These are phyloP conservation scores for Zalaria obscura DNA, from an alignment of 2,329 filamentous ascomycete genomes.

Conservation along the genomic window DNA sequence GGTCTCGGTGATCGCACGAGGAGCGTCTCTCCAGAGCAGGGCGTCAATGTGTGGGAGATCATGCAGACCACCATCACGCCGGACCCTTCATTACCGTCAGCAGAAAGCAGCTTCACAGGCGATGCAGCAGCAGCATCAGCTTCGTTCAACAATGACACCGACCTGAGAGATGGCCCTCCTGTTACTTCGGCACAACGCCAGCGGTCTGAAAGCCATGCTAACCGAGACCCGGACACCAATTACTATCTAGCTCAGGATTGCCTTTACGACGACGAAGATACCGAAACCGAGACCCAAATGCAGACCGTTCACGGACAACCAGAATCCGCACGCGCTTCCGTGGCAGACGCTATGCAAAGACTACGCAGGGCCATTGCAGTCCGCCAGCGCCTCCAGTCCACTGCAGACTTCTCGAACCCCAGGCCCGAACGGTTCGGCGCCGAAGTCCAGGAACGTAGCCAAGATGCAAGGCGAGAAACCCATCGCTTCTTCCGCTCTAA, in stretches of 20 bases:
- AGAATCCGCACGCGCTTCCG: too few relatives aligned
- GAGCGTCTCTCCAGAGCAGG: constrained; percentile 51
- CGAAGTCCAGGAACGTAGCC: too few relatives aligned
- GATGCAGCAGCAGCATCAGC: constrained; percentile 33
- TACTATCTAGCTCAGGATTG: constrained; percentile 5
- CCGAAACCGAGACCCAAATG: constrained; percentile 15
- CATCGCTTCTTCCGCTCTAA: too few relatives aligned
- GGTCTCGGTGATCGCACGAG: constrained; percentile 74
- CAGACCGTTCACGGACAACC: not conserved
- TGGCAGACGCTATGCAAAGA: too few relatives aligned
- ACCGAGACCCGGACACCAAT: constrained; percentile 13
- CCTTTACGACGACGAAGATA: constrained; percentile 32
- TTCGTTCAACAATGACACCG: constrained; percentile 16
- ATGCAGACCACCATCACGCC: constrained; percentile 68
- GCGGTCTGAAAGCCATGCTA: constrained; percentile 8
- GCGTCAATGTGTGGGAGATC: constrained; percentile 58
- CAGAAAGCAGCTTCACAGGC: constrained; percentile 70
- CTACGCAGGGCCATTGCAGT: too few relatives aligned
- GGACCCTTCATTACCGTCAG: constrained; percentile 66
- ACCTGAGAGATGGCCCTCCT: constrained; percentile 17
- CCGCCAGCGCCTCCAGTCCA: too few relatives aligned
- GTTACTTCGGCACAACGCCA: constrained; percentile 1
- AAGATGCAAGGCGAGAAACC: too few relatives aligned
- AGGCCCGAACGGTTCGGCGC: too few relatives aligned
- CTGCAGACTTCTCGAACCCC: too few relatives aligned